phyloP scores from a whole-genome alignment of 1,284 basidiomycete genomes.

The Naganishia cerealis region DNA sequence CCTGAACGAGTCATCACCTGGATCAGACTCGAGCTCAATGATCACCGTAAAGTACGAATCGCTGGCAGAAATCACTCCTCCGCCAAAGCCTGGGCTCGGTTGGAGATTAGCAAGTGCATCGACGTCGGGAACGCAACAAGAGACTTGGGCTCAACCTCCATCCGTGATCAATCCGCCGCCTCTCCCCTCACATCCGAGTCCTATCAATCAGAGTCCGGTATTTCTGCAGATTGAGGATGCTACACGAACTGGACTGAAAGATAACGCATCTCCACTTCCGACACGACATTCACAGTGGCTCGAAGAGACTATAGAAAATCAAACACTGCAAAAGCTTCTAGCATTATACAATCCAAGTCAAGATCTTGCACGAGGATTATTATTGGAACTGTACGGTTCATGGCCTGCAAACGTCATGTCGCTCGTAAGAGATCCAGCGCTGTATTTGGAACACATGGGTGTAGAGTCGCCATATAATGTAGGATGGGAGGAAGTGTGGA shows the following conservation, averaged over 20 bases:
- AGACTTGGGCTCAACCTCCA: constrained; percentile 14
- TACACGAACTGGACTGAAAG: neutral
- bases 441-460: constrained; percentile 13
- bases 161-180: constrained; percentile 14
- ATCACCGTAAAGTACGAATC: constrained; percentile 5
- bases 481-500: constrained; percentile 30
- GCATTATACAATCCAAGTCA: neutral
- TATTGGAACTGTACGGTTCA: constrained; percentile 24
- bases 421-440: constrained; percentile 27
- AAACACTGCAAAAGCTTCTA: constrained; percentile 2
- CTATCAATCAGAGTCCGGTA: neutral
- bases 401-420: constrained; percentile 25
- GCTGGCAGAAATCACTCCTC: constrained; percentile 1
- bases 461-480: constrained; percentile 19
- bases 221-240: neutral
- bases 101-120: constrained; percentile 11
- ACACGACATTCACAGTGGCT: neutral
- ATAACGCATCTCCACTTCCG: neutral
- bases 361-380: constrained; percentile 11
- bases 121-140: neutral
- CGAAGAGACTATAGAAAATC: constrained; percentile 5
- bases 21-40: neutral
- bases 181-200: neutral
- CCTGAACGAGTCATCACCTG: neutral
- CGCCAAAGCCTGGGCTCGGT: neutral